Conservation (phyloP, 2,329 filamentous ascomycete genomes). For the Stromatinia cepivora region DNA sequence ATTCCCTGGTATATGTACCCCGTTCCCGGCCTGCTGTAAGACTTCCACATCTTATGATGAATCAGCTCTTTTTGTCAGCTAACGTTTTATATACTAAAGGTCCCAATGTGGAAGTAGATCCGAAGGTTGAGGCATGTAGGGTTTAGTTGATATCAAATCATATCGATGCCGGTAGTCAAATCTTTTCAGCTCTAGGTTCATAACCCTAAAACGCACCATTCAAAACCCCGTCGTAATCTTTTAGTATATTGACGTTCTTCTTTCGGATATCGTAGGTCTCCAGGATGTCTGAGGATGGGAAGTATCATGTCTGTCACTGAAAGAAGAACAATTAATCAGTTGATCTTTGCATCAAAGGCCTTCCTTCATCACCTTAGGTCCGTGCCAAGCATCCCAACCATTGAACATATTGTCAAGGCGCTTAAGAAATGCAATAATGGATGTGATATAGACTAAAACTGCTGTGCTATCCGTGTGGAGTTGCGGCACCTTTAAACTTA, state of each 20-base stretch:
- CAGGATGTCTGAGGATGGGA: not conserved
- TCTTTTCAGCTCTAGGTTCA: slow-evolving; percentile 13
- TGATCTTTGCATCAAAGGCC: slow-evolving; percentile 14
- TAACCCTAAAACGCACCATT: not conserved
- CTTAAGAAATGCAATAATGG: slow-evolving; percentile 12
- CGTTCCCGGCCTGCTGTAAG: slow-evolving; percentile 13
- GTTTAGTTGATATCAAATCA: slow-evolving; percentile 11
- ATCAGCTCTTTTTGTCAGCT: slow-evolving; percentile 21
- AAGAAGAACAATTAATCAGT: slow-evolving; percentile 18
- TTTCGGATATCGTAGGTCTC: not conserved
- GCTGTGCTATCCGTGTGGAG: slow-evolving; percentile 9
- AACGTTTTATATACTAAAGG: slow-evolving; percentile 7
- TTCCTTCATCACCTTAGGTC: slow-evolving; percentile 8
- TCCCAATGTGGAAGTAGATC: slow-evolving; percentile 17
- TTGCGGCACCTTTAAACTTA: not conserved
- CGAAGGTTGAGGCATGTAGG: slow-evolving; percentile 9
- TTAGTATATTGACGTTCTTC: not conserved
- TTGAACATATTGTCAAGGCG: slow-evolving; percentile 16
- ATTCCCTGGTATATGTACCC: not conserved
- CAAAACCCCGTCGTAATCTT: not conserved
- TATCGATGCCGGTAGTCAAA: slow-evolving; percentile 12
- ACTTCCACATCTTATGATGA: slow-evolving; percentile 5
- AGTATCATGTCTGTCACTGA: not conserved
- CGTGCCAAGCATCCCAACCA: slow-evolving; percentile 14
- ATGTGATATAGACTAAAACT: slow-evolving; percentile 18